A percentile compares a stretch with the other conserved stretches of the same genome.
phyloP scores from a whole-genome alignment of 768 basidiomycete genomes.

The Gymnopilus dilepis region DNA sequence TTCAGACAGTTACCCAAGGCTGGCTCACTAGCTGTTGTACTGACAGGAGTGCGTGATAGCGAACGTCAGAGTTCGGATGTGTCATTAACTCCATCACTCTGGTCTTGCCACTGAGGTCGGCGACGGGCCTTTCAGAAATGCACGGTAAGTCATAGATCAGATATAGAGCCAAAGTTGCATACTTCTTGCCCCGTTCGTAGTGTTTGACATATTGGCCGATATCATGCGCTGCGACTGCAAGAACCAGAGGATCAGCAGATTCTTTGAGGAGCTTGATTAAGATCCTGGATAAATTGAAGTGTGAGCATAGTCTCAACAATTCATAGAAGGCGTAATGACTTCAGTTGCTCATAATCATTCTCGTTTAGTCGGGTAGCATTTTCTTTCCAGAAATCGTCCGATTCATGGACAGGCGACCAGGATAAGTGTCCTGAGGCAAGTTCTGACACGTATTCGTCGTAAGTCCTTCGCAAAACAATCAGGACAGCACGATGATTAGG shows the following conservation, averaged over 20 bases:
- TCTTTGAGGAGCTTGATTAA: slow-evolving; percentile 74
- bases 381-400: slow-evolving; percentile 98
- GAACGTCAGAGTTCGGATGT: slow-evolving; percentile 84
- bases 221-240: slow-evolving; percentile 94
- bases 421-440: slow-evolving; percentile 87
- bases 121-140: slow-evolving; percentile 60
- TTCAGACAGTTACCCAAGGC: slow-evolving; percentile 71
- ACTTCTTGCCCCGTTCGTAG: slow-evolving; percentile 93
- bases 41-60: slow-evolving; percentile 89
- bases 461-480: slow-evolving; percentile 63
- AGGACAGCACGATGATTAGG: not conserved
- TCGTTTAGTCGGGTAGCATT: slow-evolving; percentile 90
- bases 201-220: slow-evolving; percentile 94
- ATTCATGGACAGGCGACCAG: slow-evolving; percentile 96
- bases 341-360: slow-evolving; percentile 81
- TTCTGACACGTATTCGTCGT: slow-evolving; percentile 95
- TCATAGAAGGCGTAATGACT: too few species aligned
- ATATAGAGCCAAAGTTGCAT: slow-evolving; percentile 27
- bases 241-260: slow-evolving; percentile 74
- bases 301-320: too few species aligned
- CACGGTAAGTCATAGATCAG: slow-evolving; percentile 11
- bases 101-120: slow-evolving; percentile 86
- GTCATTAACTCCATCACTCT: slow-evolving; percentile 93
- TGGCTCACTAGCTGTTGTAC: slow-evolving; percentile 94
- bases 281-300: slow-evolving; percentile 51